Percentiles rank a stretch among this genome's conserved stretches.
These are phyloP conservation scores for Diplodia corticola DNA, from an alignment of 2,329 filamentous ascomycete genomes.

Conservation along the genomic window DNA sequence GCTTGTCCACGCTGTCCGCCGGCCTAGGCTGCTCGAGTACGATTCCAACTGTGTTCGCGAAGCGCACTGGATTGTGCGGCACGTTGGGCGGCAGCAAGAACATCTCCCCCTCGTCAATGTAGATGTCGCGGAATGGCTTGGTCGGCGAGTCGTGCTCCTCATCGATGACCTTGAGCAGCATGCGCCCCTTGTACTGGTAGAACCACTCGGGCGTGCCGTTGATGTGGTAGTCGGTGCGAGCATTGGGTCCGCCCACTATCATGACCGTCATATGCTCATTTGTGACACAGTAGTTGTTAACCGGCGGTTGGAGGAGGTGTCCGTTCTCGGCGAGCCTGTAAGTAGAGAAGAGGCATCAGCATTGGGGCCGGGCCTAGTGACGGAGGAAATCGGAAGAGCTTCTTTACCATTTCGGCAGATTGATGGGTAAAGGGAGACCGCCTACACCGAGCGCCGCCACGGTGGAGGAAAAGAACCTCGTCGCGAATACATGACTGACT, in stretches of 20 bases:
- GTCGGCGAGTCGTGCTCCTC: conserved; percentile 44
- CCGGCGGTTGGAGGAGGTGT: conserved; percentile 86
- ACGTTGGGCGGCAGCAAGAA: conserved; percentile 91
- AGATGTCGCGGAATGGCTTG: conserved; percentile 70
- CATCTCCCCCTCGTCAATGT: conserved; percentile 90
- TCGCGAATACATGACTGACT: not conserved
- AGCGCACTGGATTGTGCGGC: conserved; percentile 94
- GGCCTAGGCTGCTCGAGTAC: conserved; percentile 86
- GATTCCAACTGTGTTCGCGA: conserved; percentile 89
- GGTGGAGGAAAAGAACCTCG: conserved; percentile 1
- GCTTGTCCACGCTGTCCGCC: conserved; percentile 66
- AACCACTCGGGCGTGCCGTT: conserved; percentile 97
- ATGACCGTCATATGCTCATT: conserved; percentile 81
- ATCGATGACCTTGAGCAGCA: conserved; percentile 92
- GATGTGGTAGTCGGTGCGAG: conserved; percentile 97
- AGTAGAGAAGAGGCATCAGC: not conserved
- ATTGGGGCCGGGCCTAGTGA: not conserved
- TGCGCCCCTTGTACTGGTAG: conserved; percentile 91
- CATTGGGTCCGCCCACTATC: conserved; percentile 96
- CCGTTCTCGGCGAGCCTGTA: conserved; percentile 85
- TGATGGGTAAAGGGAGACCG: conserved; percentile 32
- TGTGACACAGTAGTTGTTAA: conserved; percentile 98
- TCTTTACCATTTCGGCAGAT: conserved; percentile 44
- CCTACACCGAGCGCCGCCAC: not conserved
- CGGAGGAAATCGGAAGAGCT: not conserved